phyloP scores from a whole-genome alignment of 306 rosid species.

The Vigna trinervia region DNA sequence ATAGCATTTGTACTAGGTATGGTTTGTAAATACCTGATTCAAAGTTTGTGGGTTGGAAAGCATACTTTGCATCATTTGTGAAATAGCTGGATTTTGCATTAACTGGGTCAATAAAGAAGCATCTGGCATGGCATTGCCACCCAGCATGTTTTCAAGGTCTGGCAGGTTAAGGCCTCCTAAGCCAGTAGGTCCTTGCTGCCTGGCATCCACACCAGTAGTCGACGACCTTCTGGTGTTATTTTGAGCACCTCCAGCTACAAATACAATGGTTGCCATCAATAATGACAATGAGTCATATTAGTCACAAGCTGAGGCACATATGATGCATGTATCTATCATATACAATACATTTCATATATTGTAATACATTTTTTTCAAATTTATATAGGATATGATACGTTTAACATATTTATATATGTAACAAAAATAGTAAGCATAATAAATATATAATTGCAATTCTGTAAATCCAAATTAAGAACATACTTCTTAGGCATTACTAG shows the following conservation, averaged over 20 bases:
- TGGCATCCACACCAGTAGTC: conserved; percentile 60
- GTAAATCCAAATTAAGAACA: neutral
- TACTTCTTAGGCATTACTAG: neutral
- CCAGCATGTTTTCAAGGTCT: conserved; percentile 64
- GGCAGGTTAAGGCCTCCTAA: conserved; percentile 68
- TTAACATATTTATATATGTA: neutral
- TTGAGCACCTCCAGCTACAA: conserved; percentile 69
- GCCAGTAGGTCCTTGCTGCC: conserved; percentile 63
- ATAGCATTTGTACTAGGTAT: neutral
- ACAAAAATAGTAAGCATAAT: neutral
- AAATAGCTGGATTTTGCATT: conserved; percentile 87
- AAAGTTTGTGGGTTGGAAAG: conserved; percentile 78
- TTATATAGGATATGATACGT: neutral
- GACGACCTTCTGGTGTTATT: conserved; percentile 59
- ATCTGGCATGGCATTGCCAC: conserved; percentile 60
- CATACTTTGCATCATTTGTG: conserved; percentile 85
- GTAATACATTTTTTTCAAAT: neutral
- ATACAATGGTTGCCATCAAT: conserved; percentile 40
- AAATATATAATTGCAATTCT: neutral
- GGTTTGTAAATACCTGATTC: conserved; percentile 65
- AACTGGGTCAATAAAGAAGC: conserved; percentile 62
- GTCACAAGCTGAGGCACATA: conserved; percentile 4
- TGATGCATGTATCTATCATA: neutral
- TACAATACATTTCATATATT: neutral
- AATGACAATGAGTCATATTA: conserved; percentile 15